Base-by-base conservation (phyloP, 148 eudicot genomes). In the Arbutus unedo region DNA sequence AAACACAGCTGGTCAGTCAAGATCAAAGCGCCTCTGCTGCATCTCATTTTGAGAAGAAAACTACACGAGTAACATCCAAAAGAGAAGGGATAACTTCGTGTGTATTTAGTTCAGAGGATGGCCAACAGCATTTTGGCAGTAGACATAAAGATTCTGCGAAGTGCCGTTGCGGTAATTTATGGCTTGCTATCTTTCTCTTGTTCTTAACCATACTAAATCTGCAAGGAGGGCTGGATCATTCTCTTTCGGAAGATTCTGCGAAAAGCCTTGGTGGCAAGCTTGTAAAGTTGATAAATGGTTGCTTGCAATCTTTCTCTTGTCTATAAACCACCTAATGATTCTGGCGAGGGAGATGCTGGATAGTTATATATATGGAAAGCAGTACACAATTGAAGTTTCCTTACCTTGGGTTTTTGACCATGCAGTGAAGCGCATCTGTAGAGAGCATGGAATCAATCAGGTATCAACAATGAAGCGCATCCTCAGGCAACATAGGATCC, bases 1-100 rank as follows among this genome's bases (percentile, higher is more conserved):
- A 80, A 79, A 84, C 79, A 70, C 74, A 44, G 82, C 60, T 77
- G 23, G 50, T 41, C 54, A 81, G 82, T 53, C 79, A 78, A 74
- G 82, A 70, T 62, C 83, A 73, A 77, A 79, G n/a, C 1, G 60
- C 19, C 60, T 56, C 60, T 56, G 14, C 13, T 3, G 60, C 19
- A 56, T 16, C 19, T 56, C 19, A 56, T 56, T 56, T 2, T 15
- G 60, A 15, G n/a, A 56, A 14, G 60, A 56, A 56, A 56, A 15
- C 1, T 15, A 56, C n/a, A 54, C 11, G 57, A 54, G 57, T 11
- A 14, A 54, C 18, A 31, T 0, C 38, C 38, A 31, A 31, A 31
- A 31, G 38, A 31, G 38, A 31, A 31, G 38, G 38, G 57, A 15
- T 54, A 3, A 54, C 57, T 54, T 11, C 15, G 57, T 3, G 4